Percentiles rank a stretch among this genome's conserved stretches.
These are phyloP conservation scores for Saccharomyces cerevisiae DNA, from an alignment of 805 yeast species.

Conservation along the genomic window DNA sequence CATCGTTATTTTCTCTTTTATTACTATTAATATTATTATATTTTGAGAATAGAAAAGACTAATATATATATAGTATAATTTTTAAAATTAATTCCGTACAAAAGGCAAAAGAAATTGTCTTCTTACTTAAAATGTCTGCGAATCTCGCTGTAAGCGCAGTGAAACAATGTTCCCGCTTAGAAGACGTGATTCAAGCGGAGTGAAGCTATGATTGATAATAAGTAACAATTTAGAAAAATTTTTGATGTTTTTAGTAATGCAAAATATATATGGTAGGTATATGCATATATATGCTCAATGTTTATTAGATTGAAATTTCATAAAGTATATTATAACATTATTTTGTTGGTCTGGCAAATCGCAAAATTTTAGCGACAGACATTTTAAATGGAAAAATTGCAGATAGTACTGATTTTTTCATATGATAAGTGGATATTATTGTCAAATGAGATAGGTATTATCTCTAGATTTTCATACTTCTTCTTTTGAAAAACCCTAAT, in stretches of 20 bases:
- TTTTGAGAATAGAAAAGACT: neutral
- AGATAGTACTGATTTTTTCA: neutral
- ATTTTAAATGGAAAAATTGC: neutral
- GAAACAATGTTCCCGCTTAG: neutral
- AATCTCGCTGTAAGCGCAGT: neutral
- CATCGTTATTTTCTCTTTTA: neutral
- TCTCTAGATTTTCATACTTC: slow-evolving; percentile 35
- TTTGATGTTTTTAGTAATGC: slow-evolving; percentile 8
- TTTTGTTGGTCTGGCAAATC: neutral
- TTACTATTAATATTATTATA: neutral
- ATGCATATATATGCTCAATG: slow-evolving; percentile 5
- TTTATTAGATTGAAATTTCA: neutral
- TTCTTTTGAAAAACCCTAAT: slow-evolving; percentile 69
- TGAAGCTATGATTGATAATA: neutral
- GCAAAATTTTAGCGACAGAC: neutral
- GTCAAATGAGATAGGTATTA: slow-evolving; percentile 1
- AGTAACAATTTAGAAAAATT: neutral
- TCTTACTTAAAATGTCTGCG: neutral
- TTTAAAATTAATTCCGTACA: neutral
- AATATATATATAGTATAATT: neutral
- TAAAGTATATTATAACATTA: neutral
- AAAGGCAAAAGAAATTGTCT: neutral
- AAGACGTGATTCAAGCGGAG: neutral
- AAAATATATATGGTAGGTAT: slow-evolving; percentile 7
- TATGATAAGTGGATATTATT: neutral